These are phyloP conservation scores for Hypseocharis bilobata DNA, from an alignment of 441 rosid species.

Conservation along the genomic window DNA sequence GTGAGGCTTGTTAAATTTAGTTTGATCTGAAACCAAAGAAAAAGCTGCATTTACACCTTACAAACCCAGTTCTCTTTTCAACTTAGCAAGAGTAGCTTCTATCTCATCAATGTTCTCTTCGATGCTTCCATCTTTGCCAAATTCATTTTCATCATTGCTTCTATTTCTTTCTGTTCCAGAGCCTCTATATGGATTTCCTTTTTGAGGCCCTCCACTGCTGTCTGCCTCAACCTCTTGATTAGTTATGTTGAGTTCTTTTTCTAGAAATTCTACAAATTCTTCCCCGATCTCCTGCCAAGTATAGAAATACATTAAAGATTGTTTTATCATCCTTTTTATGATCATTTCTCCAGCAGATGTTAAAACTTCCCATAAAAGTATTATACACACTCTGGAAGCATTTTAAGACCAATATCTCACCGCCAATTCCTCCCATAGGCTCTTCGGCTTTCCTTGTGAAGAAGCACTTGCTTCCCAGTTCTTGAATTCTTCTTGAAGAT, in stretches of 20 bases:
- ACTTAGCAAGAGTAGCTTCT: slow-evolving; percentile 73
- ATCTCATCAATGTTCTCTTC: slow-evolving; percentile 74
- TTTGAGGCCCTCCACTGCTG: slow-evolving; percentile 20
- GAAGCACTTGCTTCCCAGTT: slow-evolving; percentile 81
- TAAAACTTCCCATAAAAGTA: not conserved
- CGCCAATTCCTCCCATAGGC: slow-evolving; percentile 93
- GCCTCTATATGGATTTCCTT: slow-evolving; percentile 24
- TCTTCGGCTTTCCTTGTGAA: slow-evolving; percentile 74
- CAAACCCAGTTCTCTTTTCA: slow-evolving; percentile 81
- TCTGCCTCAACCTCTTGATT: slow-evolving; percentile 39
- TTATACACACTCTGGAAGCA: not conserved
- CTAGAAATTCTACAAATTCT: slow-evolving; percentile 89
- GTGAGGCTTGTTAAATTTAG: too few relatives aligned
- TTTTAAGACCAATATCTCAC: slow-evolving; percentile 31
- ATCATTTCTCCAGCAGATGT: not conserved
- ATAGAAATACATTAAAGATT: not conserved
- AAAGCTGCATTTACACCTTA: slow-evolving; percentile 17
- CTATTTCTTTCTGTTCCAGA: slow-evolving; percentile 27
- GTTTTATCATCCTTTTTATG: not conserved
- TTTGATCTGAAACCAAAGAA: too few relatives aligned
- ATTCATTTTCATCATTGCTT: slow-evolving; percentile 22
- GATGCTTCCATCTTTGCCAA: slow-evolving; percentile 48
- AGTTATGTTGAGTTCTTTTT: slow-evolving; percentile 77
- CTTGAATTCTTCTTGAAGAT: slow-evolving; percentile 79
- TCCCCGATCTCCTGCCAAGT: slow-evolving; percentile 74